Evolutionary conservation across 345 rosid species (phyloP), one percentile per base, ranked within the genome.

Genomic region (Pelargonium nanum): DNA sequence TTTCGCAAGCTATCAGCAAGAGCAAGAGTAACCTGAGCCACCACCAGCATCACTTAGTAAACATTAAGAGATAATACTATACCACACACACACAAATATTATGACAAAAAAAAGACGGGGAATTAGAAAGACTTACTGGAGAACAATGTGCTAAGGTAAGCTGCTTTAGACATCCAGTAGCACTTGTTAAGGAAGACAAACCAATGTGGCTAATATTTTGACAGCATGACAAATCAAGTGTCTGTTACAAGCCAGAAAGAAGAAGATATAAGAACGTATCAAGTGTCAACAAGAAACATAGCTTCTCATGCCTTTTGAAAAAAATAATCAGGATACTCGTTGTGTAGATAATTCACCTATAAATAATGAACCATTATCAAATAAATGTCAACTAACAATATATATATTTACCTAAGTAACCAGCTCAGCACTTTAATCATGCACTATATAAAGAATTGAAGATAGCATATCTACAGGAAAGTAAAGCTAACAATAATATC

Each of bases 201-300:
- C 89, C 89, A 32, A 66, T 72, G 63, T 80, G 80, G 66, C 69
- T 74, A 24, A 86, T 65, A 57, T 75, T 80, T 60, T 78, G 87
- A 64, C 93, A 86, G 70, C 80, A 75, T 3, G 93, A 86, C 67
- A 83, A 34, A 64, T 86, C 78, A 22, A 86, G 85, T 10, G 58
- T 75, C 92, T 85, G 48, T 34, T 1, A 55, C 40, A 55, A 60
- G 53, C 26, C 5, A 19, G 1, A 25, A 45, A 45, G 6, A 48
- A 21, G 28, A 2, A 6, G 20, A 58, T 22, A 19, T 19, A 28
- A 28, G 32, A 7, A 28, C 32, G 7, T 28, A 28, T 7, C 3
- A 28, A 7, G 7, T 2, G 4, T 28, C 7, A 3, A 28, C 3
- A 28, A 28, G 32, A 28, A 28, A 28, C 32, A 28, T 3, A 28